These are phyloP conservation scores for Coemansia sp. DNA, from an alignment of 371 early-diverging fungal genomes.

Conservation along the genomic window DNA sequence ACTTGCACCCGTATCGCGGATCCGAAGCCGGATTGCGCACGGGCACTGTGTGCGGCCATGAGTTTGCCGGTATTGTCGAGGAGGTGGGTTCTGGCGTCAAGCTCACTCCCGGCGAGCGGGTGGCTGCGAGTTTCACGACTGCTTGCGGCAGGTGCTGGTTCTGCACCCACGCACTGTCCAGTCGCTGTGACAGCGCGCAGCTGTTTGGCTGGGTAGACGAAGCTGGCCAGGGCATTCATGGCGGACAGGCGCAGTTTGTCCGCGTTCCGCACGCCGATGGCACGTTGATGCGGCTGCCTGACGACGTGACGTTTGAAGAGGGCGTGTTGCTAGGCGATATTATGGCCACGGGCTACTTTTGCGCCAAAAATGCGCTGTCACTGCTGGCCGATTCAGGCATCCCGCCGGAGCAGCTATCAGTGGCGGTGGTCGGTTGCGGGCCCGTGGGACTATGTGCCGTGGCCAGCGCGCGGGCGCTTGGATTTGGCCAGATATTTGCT, in stretches of 20 bases:
- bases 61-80: constrained; percentile 54
- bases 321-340: constrained; percentile 52
- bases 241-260: constrained; percentile 51
- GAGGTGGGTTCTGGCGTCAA: constrained; percentile 51
- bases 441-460: constrained; percentile 51
- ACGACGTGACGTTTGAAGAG: constrained; percentile 36
- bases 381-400: constrained; percentile 27
- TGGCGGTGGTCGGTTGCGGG: constrained; percentile 51
- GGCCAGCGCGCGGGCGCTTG: constrained; percentile 38
- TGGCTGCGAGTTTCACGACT: constrained; percentile 40
- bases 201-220: constrained; percentile 38
- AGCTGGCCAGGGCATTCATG: constrained; percentile 44
- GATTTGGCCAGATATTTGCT: constrained; percentile 39
- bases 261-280: constrained; percentile 48
- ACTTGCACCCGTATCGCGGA: constrained; percentile 38
- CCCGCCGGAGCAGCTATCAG: constrained; percentile 17
- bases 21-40: constrained; percentile 25
- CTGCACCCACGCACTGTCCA: constrained; percentile 27
- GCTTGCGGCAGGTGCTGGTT: constrained; percentile 41
- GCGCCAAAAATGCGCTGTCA: constrained; percentile 47
- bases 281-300: constrained; percentile 38
- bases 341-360: constrained; percentile 51
- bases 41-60: constrained; percentile 51
- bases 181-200: constrained; percentile 31
- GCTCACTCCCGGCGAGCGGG: constrained; percentile 25